Base-by-base conservation (phyloP, 2,329 filamentous ascomycete species). In the Xylariaceae sp. region DNA sequence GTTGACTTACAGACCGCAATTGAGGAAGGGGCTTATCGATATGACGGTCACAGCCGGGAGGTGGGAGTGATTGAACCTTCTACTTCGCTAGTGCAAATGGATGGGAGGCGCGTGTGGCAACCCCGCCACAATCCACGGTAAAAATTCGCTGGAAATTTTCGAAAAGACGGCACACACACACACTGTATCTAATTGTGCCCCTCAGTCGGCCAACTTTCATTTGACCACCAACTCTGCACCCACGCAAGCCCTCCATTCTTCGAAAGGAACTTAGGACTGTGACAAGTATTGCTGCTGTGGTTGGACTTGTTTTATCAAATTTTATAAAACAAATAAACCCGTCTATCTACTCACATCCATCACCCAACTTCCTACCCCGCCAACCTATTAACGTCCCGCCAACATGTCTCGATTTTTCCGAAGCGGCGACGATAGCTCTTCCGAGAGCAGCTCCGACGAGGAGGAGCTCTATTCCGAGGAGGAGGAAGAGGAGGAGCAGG, bases 401-500 rank as follows among this genome's bases (percentile, higher is more conserved):
- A 86, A 66, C 53, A 93, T 92, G 87, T 97, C 93, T 80, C 87
- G 90, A 76, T 98, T 97, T 74, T 97, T 97, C 80, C 87, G 89
- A 71, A 87, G 87, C 69, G 87, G 85, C 64, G 76, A 80, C 75
- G 91, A 95, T 73, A 96, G 91, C 82, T 95, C 92, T 65, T 88
- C 83, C 77, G 91, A 96, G 73, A 91, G 82, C 75, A 89, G 88
- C 79, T 95, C 89, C 64, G 92, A 96, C 61, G 92, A 97, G 77
- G 91, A 97, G 75, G 86, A 91, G 72, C 85, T 95, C 72, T 94
- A 94, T 82, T 82, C 79, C 59, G 85, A 85, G 60, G 83, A 83
- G 69, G 86, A 88, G 67, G 79, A 83, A 63, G 72, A 76, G 57
- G 67, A 72, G 55, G 66, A 72, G 55, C 71, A 76, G 22, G 74